Conservation (phyloP, 2,329 filamentous ascomycete species). For the Ramichloridium luteum region DNA sequence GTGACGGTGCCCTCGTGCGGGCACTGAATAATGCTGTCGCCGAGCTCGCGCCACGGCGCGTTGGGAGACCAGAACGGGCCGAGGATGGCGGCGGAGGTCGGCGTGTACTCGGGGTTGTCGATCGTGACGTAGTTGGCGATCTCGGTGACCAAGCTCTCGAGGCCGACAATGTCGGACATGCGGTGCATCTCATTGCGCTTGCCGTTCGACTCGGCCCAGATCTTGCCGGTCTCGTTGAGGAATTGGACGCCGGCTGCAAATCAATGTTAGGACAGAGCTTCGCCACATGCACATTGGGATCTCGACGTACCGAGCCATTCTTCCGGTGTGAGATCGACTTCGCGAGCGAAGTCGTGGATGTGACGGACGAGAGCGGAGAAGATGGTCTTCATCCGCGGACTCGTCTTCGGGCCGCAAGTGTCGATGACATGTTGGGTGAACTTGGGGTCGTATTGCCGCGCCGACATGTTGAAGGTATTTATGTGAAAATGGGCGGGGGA, state of each 20-base stretch:
- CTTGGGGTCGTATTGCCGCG: conserved; percentile 56
- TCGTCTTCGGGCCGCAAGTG: conserved; percentile 57
- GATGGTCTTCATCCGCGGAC: conserved; percentile 52
- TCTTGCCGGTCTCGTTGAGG: conserved; percentile 61
- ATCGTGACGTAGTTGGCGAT: conserved; percentile 50
- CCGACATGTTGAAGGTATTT: no score
- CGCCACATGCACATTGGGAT: no score
- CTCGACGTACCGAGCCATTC: no score
- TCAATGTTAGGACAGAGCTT: no score
- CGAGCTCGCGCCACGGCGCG: conserved; percentile 58
- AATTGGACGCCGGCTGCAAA: conserved; percentile 61
- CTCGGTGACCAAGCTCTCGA: conserved; percentile 59
- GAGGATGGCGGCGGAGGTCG: conserved; percentile 65
- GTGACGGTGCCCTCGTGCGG: conserved; percentile 47
- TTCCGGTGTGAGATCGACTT: conserved; percentile 62
- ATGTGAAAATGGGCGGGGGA: no score
- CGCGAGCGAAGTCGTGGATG: conserved; percentile 66
- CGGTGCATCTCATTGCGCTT: conserved; percentile 64
- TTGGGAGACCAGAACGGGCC: conserved; percentile 69
- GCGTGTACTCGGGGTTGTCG: conserved; percentile 48
- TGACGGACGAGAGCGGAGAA: conserved; percentile 54
- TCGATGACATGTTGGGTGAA: conserved; percentile 66
- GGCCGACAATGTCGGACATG: conserved; percentile 59
- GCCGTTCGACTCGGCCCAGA: conserved; percentile 42
- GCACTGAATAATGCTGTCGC: conserved; percentile 54